A percentile compares a stretch with the other conserved stretches of the same genome.
phyloP scores from a whole-genome alignment of 176 grass and related monocot species.

The Musa itinerans region DNA sequence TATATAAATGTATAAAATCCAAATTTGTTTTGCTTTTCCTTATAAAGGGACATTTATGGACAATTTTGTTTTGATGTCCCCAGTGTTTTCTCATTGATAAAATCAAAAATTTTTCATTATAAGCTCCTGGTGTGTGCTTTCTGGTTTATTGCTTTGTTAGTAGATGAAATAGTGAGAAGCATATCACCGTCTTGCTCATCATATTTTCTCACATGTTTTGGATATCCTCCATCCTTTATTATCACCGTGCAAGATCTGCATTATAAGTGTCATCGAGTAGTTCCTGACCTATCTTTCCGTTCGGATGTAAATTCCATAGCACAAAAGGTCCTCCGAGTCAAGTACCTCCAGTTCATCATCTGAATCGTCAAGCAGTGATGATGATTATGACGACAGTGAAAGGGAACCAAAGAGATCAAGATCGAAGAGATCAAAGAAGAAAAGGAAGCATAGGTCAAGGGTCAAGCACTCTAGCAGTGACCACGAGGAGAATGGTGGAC shows the following conservation, averaged over 20 bases:
- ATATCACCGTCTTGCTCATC: too few relatives aligned
- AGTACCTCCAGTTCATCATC: slow-evolving; percentile 59
- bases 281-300: neutral
- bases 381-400: slow-evolving; percentile 37
- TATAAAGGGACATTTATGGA: too few relatives aligned
- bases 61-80: too few relatives aligned
- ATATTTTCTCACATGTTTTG: too few relatives aligned
- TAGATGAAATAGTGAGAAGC: too few relatives aligned
- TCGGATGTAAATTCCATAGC: slow-evolving; percentile 36
- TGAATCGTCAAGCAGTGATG: slow-evolving; percentile 55
- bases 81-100: too few relatives aligned
- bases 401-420: slow-evolving; percentile 70
- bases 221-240: neutral
- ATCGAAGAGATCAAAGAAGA: slow-evolving; percentile 70
- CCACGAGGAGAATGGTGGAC: slow-evolving; percentile 38
- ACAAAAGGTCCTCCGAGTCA: slow-evolving; percentile 68
- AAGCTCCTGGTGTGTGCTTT: too few relatives aligned
- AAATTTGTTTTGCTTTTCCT: too few relatives aligned
- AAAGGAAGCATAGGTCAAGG: slow-evolving; percentile 77
- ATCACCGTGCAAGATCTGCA: neutral
- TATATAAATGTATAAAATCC: too few relatives aligned
- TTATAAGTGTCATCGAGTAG: too few relatives aligned
- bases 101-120: too few relatives aligned
- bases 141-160: too few relatives aligned
- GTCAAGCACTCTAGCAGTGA: slow-evolving; percentile 38